Evolutionary conservation across 139 green algal species (phyloP), one percentile per base, ranked within the genome.

Genomic region (Limnomonas spitsbergensis): DNA sequence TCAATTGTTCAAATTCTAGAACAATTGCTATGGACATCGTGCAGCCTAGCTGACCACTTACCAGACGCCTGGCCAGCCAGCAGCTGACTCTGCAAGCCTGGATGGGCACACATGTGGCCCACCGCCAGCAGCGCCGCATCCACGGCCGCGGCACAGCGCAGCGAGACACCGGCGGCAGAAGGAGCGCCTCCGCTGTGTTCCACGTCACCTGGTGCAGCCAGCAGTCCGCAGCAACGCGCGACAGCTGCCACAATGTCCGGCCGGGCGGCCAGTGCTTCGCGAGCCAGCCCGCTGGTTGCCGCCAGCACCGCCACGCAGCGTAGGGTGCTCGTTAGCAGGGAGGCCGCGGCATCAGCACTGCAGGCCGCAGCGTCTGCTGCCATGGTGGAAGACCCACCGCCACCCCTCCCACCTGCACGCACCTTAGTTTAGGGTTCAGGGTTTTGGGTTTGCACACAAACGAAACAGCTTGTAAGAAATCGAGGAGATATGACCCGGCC

Each of bases 121-220:
- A 93, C 76, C 47, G 76, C 85, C 29, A 92, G 67, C 47, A 97
- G 81, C 0, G 93, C 93, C 3, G 90, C 93, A 26, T 98, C 91
- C 29, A 93, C 91, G 1, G 90, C 91, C 0, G 75, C 80, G 2
- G 85, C 75, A 26, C 89, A 88, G 1, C 86, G 79, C 42, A 32
- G 86, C 73, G 56, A 97, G 86, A 9, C 36, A 69, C 38, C 77
- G 89, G 53, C 78, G n/a, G n/a, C n/a, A n/a, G n/a, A n/a, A n/a
- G n/a, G n/a, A 89, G 38, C 83, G 73, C 56, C 94, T 75, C 47
- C n/a, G 91, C 67, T 70, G 87, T 82, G 26, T 53, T 36, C 38
- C 85, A 78, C 53, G 82, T 56, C 2, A n/a, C n/a, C n/a, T n/a
- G n/a, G n/a, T n/a, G n/a, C n/a, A n/a, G n/a, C n/a, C 66, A 73